A percentile compares a stretch with the other conserved stretches of the same genome.
phyloP scores from a whole-genome alignment of 2,329 filamentous ascomycete genomes.

The Aspergillus carbonarius region DNA sequence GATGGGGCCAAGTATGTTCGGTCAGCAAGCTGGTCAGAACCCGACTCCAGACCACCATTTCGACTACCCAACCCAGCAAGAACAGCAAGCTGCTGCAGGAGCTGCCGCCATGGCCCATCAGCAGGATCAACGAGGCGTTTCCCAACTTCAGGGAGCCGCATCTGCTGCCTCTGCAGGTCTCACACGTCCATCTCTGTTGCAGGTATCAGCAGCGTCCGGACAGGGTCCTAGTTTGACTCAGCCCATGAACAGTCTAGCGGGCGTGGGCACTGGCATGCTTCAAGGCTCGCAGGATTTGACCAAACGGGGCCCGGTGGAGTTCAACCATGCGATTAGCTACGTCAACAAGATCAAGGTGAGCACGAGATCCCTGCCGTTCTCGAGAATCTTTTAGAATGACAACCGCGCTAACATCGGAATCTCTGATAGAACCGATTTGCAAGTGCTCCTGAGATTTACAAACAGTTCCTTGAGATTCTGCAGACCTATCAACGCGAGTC shows the following conservation, averaged over 20 bases:
- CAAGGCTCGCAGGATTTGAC: slow-evolving; percentile 62
- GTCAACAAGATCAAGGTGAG: slow-evolving; percentile 99
- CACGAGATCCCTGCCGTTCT: neutral
- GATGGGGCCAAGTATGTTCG: slow-evolving; percentile 37
- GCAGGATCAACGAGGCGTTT: slow-evolving; percentile 65
- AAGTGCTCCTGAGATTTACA: slow-evolving; percentile 96
- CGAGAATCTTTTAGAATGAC: neutral
- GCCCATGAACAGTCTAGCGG: slow-evolving; percentile 61
- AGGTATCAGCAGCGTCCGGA: slow-evolving; percentile 45
- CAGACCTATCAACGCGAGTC: slow-evolving; percentile 98
- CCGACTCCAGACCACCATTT: slow-evolving; percentile 46
- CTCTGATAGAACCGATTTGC: slow-evolving; percentile 81
- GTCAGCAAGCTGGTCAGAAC: slow-evolving; percentile 36
- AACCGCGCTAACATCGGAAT: neutral
- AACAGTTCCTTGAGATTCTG: slow-evolving; percentile 96
- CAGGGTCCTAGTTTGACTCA: slow-evolving; percentile 48
- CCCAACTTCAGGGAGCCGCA: slow-evolving; percentile 64
- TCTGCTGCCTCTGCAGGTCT: slow-evolving; percentile 56
- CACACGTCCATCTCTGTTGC: slow-evolving; percentile 51
- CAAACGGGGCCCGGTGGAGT: slow-evolving; percentile 92
- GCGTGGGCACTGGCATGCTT: slow-evolving; percentile 58
- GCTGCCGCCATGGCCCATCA: slow-evolving; percentile 54
- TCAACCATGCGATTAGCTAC: slow-evolving; percentile 98
- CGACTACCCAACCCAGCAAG: slow-evolving; percentile 43
- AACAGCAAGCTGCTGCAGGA: slow-evolving; percentile 49